Evolutionary conservation across 1,139 yeast genomes (phyloP), one percentile per base, ranked within the genome.

Genomic region (Suhomyces wounanorum): DNA sequence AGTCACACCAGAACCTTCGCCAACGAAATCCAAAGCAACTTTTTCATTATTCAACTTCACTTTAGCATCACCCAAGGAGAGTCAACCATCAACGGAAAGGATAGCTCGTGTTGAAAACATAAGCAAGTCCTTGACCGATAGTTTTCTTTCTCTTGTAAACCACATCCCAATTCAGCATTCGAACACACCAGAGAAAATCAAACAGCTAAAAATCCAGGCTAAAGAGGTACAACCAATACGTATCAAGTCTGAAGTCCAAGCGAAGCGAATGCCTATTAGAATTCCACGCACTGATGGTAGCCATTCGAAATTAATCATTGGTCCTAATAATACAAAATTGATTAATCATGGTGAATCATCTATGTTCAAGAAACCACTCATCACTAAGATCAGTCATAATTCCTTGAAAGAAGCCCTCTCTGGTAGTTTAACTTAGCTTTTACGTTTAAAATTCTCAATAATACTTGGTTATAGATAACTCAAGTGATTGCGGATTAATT

Each of bases 231-330:
- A 37, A 38, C 62, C 61, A 2, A 60, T 59, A 8, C 45, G 52
- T 11, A 47, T 50, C 16, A 52, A 51, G 44, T 54, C 54, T 39
- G 61, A 56, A 16, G 48, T 44, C 4, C 72, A 65, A 39, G 44
- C 57, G 8, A 69, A 70, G 54, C 51, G 76, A 49, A 51, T 66
- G 44, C 75, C 75, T 0, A 56, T 57, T 11, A 46, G 62, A 18
- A 57, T 55, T 9, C 62, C 64, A 43, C 49, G 65, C 52, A 59
- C 45, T 18, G 61, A 66, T 52, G 79, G 80, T 0, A 62, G 76
- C 4, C 77, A 73, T 52, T 77, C 84, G 4, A 70, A 74, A 9
- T 58, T 82, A 48, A 72, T 72, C 2, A 71, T 82, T n/a, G 80
- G 81, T 1, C 77, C 78, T 3, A 77, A 79, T 53, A 75, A 78